phyloP scores from a whole-genome alignment of 2,329 filamentous ascomycete species.

The Scorias spongiosa region DNA sequence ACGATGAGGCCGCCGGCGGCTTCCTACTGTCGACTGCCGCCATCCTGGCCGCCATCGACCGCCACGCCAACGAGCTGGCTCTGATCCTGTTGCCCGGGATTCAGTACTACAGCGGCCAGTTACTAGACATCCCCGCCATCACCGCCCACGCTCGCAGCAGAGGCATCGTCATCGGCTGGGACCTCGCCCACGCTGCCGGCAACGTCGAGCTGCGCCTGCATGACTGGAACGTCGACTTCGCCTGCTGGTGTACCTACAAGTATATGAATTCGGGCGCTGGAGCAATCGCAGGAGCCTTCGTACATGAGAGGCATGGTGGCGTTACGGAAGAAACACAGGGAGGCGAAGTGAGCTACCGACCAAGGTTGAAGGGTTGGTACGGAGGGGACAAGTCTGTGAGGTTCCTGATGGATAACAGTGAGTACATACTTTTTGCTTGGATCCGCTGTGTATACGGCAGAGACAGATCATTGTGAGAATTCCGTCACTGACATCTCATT shows the following conservation, averaged over 20 bases:
- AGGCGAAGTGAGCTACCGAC: constrained; percentile 35
- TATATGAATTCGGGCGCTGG: constrained; percentile 85
- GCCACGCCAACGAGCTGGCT: constrained; percentile 57
- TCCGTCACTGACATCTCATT: too few species aligned
- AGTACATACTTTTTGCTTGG: neutral
- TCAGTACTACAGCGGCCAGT: constrained; percentile 82
- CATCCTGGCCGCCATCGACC: constrained; percentile 57
- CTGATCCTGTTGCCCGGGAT: constrained; percentile 71
- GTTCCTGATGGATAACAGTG: constrained; percentile 63
- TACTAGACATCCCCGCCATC: constrained; percentile 68
- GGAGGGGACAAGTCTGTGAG: constrained; percentile 60
- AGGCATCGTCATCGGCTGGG: constrained; percentile 68
- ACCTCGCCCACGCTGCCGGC: constrained; percentile 72
- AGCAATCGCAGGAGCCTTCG: constrained; percentile 63
- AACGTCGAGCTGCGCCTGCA: constrained; percentile 69
- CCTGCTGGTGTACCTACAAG: constrained; percentile 89
- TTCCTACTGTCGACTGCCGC: constrained; percentile 53
- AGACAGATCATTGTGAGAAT: too few species aligned
- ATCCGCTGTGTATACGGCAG: neutral
- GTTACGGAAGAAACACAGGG: constrained; percentile 24
- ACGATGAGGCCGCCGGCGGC: constrained; percentile 23
- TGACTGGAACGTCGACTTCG: constrained; percentile 84
- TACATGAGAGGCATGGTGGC: constrained; percentile 57
- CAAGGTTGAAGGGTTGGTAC: constrained; percentile 71
- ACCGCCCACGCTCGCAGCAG: constrained; percentile 58